phyloP scores from a whole-genome alignment of 495 filamentous ascomycete species.

The Articulospora tetracladia region DNA sequence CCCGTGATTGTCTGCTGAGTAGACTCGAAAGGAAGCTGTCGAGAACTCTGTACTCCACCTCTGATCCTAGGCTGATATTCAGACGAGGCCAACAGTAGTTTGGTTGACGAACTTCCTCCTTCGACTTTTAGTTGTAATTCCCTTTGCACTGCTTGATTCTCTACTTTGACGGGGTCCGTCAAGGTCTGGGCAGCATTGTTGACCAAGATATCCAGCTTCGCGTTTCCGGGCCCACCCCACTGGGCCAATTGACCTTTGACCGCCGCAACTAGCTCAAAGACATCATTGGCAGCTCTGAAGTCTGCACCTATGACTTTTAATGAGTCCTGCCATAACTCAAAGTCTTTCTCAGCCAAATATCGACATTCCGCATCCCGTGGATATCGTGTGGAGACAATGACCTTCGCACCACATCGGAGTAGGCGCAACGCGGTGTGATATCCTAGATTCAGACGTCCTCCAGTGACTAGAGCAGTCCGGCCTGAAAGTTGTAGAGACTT shows the following conservation, averaged over 20 bases:
- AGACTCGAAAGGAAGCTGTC: not conserved
- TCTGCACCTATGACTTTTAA: constrained; percentile 42
- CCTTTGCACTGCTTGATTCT: constrained; percentile 30
- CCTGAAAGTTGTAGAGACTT: constrained; percentile 28
- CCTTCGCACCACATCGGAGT: constrained; percentile 42
- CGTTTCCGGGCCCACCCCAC: constrained; percentile 23
- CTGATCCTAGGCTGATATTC: constrained; percentile 19
- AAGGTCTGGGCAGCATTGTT: constrained; percentile 49
- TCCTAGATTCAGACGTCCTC: constrained; percentile 43
- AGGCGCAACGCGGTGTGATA: constrained; percentile 40
- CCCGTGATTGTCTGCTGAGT: not conserved
- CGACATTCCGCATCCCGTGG: constrained; percentile 39
- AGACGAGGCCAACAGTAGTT: not conserved
- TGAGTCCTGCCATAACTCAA: constrained; percentile 28
- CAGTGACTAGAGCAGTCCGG: constrained; percentile 42
- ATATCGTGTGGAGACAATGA: constrained; percentile 44
- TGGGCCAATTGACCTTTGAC: constrained; percentile 25
- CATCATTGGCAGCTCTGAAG: constrained; percentile 41
- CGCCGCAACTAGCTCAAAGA: constrained; percentile 34
- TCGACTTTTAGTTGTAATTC: constrained; percentile 17
- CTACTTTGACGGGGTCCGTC: constrained; percentile 39
- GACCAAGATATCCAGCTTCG: constrained; percentile 37
- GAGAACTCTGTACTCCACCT: constrained; percentile 17
- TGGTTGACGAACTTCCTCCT: not conserved
- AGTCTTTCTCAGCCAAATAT: constrained; percentile 34